These are phyloP conservation scores for Neurospora sp. DNA, from an alignment of 495 filamentous ascomycete species.

Conservation along the genomic window DNA sequence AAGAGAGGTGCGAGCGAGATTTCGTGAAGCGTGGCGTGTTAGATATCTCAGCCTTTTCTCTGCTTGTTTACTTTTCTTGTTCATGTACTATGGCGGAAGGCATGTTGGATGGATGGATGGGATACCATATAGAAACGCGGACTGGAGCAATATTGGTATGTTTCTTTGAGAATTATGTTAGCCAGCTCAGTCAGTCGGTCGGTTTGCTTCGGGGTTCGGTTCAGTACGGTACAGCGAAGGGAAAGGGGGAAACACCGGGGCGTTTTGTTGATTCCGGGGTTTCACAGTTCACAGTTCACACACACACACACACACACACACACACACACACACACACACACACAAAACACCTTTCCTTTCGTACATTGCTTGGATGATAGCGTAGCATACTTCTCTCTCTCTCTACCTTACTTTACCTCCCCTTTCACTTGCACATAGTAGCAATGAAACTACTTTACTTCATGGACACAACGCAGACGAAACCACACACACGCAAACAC, in stretches of 20 bases:
- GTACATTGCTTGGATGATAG: neutral
- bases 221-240: neutral
- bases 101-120: neutral
- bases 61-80: neutral
- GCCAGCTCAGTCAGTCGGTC: neutral
- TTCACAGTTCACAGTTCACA: neutral
- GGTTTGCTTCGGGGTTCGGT: neutral
- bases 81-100: neutral
- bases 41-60: neutral
- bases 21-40: neutral
- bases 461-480: neutral
- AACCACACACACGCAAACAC: neutral
- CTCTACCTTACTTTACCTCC: neutral
- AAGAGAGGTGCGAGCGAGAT: conserved; percentile 3
- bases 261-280: neutral
- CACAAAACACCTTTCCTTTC: neutral
- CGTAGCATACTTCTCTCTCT: neutral
- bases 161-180: neutral
- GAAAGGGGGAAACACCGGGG: neutral
- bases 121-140: neutral
- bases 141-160: neutral
- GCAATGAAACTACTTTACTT: neutral
- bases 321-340: neutral
- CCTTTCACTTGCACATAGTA: neutral
- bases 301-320: neutral